Conservation (phyloP, 2,329 filamentous ascomycete species). For the Exutisphaerella laricina region DNA sequence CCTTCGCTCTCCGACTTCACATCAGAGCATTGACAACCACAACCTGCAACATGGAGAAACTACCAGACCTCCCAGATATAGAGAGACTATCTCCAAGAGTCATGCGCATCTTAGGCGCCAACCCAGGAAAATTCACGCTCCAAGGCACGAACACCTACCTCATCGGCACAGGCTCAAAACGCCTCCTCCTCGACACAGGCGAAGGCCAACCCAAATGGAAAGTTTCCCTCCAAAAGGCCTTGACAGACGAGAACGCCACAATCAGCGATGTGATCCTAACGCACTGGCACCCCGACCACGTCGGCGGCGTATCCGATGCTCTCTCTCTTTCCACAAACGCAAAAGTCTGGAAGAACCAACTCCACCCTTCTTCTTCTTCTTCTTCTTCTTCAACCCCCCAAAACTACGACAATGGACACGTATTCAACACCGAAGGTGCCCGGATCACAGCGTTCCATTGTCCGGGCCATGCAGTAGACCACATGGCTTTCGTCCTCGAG, state of each 20-base stretch:
- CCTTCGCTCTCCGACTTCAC: too few species aligned
- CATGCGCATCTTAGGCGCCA: constrained; percentile 81
- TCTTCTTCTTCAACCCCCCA: too few species aligned
- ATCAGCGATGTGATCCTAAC: constrained; percentile 71
- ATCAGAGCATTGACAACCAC: too few species aligned
- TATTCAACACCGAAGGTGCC: constrained; percentile 38
- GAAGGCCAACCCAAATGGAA: constrained; percentile 75
- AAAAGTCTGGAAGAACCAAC: constrained; percentile 37
- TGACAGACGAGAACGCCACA: constrained; percentile 61
- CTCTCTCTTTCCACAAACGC: constrained; percentile 31
- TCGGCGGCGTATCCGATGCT: constrained; percentile 59
- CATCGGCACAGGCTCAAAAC: constrained; percentile 64
- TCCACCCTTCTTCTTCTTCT: too few species aligned
- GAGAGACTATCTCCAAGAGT: constrained; percentile 72
- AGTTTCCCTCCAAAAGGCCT: constrained; percentile 55
- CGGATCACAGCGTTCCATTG: constrained; percentile 35
- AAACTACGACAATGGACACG: constrained; percentile 35
- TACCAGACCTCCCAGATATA: constrained; percentile 64
- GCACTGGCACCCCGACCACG: constrained; percentile 90
- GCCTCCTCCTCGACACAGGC: constrained; percentile 85
- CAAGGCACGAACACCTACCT: constrained; percentile 93
- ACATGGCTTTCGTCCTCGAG: constrained; percentile 35
- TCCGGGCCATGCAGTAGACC: constrained; percentile 33
- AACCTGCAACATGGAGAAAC: constrained; percentile 29
- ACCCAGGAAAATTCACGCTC: constrained; percentile 74